Base-by-base conservation (phyloP, 2,329 filamentous ascomycete species). In the Trichoderma citrinoviride region DNA sequence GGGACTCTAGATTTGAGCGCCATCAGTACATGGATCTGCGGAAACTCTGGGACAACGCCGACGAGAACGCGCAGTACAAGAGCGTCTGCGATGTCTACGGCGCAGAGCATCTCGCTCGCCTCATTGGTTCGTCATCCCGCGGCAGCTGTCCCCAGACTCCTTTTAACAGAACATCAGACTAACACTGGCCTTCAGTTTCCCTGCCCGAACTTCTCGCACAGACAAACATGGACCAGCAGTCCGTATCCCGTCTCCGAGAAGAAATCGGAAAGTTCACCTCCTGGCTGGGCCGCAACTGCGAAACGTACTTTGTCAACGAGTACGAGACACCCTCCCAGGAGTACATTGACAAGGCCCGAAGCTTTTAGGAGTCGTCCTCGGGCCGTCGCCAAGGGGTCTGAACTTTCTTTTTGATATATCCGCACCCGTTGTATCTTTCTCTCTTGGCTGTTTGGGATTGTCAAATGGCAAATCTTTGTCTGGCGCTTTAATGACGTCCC, bases 141-240 rank as follows among this genome's bases (percentile, higher is more conserved):
- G 33, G 6, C 17, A 23, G 19, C 3, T 6, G 6, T 37, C 5
- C 10, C 29, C 37, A 14, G n/a, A n/a, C 14, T 5, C 21, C 47
- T 17, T 2, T 44, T 12, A 27, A 15, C 10, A 4, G n/a, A 8
- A 8, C 29, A 21, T 44, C 67, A 68, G 15, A 53, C 33, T 37
- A 46, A 65, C 55, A 3, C 5, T 14, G 7, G 14, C 14, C 43
- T 44, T 27, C 70, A 97, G 94, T 96, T 3, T 90, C 90, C 1
- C 87, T 98, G 71, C 94, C 95, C 0, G 95, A 99, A 74, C 87
- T 98, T 46, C 88, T 98, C 67, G 93, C 93, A 4, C 95, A 99
- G 76, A 99, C 95, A 60, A 98, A 98, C 78, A 97, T 99, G 93
- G 95, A 98, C 73, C 84, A 90, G 61, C 93, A 96, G 75, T 93